Conservation (phyloP, 2,329 filamentous ascomycete species). For the Elsinoe fawcettii region DNA sequence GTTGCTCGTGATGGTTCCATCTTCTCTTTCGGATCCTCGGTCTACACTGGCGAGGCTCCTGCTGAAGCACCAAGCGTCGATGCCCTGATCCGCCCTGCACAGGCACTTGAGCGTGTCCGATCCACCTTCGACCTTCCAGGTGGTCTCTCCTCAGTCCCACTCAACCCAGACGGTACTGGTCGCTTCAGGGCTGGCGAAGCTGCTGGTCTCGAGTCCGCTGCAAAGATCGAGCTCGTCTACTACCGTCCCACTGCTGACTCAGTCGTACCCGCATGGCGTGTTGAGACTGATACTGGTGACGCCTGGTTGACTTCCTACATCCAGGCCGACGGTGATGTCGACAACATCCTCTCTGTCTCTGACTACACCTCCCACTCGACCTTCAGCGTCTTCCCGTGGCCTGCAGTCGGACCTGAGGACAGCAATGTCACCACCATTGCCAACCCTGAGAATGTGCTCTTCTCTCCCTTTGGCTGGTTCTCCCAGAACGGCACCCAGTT, state of each 20-base stretch:
- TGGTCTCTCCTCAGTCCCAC: constrained; percentile 34
- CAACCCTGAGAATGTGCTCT: constrained; percentile 42
- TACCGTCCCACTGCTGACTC: constrained; percentile 42
- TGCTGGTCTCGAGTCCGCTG: constrained; percentile 44
- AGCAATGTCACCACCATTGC: constrained; percentile 34
- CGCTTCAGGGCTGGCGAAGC: constrained; percentile 42
- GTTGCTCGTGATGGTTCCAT: constrained; percentile 47
- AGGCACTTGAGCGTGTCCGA: constrained; percentile 38
- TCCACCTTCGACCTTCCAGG: constrained; percentile 34
- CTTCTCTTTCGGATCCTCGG: constrained; percentile 51
- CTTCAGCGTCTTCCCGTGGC: constrained; percentile 43
- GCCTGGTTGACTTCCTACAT: constrained; percentile 55
- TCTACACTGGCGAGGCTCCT: constrained; percentile 40
- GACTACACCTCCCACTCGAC: constrained; percentile 51
- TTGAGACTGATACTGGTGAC: constrained; percentile 50
- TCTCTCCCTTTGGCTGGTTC: constrained; percentile 50
- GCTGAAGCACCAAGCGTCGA: constrained; percentile 32
- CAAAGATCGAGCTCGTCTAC: constrained; percentile 50
- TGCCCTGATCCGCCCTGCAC: constrained; percentile 36
- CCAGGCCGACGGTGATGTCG: constrained; percentile 48
- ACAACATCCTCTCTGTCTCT: constrained; percentile 46
- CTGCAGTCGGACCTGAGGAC: background rate
- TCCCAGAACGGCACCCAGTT: constrained; percentile 42
- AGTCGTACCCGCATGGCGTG: constrained; percentile 48
- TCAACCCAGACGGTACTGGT: constrained; percentile 32